Base-by-base conservation (phyloP, 495 filamentous ascomycete species). In the Evernia prunastri region DNA sequence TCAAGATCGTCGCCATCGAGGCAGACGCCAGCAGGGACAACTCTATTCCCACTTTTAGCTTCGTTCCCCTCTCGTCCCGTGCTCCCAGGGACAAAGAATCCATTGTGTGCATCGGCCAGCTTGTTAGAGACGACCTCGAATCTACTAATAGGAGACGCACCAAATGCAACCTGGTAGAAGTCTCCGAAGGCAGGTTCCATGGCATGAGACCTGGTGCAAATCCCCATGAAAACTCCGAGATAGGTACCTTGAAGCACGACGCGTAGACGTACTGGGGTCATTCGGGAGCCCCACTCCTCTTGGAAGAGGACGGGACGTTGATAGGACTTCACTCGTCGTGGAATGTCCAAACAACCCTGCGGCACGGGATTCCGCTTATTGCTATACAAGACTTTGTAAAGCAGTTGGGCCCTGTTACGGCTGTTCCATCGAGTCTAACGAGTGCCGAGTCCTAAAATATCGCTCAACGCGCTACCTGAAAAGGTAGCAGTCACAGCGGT, bases 221-320 rank as follows among this genome's bases (percentile, higher is more conserved):
- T 63, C 59, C 70, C 33, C 71, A 78, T 45, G 75, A 81, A 53
- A 81, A 81, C 61, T 72, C 69, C 0, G 78, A 81, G 53, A 83
- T 80, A 53, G 80, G 80, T 1, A 73, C 74, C 12, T 65, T 81
- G 62, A 77, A 73, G 74, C 79, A 81, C 65, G 72, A 80, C 67
- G 79, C 78, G 56, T 82, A 78, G 80, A 81, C 80, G n/a, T 82
- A 80, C 67, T 83, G 79, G 80, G 80, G 78, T 20, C 79, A 81
- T 65, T 79, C 74, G 13, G 79, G 79, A 2, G 77, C 78, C 13
- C 78, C 77, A 35, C 63, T 81, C 27, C 36, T 80, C 11, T 80
- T 13, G 4, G 45, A 53, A 37, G 64, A 63, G 54, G 67, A 68
- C 1, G 73, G 76, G 15, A 65, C 47, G 23, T 66, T 81, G 58